Evolutionary conservation across 2,329 filamentous ascomycete species (phyloP).

Genomic region (Chaetomium sp.): DNA sequence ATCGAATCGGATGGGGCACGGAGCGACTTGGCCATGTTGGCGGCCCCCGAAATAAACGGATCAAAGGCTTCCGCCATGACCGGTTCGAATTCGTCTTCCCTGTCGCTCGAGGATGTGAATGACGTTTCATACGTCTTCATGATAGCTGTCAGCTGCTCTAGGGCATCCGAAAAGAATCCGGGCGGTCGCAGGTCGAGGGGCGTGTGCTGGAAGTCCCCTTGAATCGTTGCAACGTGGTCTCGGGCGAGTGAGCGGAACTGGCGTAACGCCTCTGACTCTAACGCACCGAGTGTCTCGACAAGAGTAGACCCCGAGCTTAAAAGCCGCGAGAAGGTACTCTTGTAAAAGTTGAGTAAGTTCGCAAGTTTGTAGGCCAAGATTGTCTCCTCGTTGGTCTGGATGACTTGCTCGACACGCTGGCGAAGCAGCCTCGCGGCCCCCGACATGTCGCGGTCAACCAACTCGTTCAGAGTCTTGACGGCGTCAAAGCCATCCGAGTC

Average conservation of each 20-base stretch:
- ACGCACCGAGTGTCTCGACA: slow-evolving; percentile 57
- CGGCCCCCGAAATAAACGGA: slow-evolving; percentile 73
- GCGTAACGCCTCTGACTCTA: slow-evolving; percentile 70
- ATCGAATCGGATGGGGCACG: slow-evolving; percentile 55
- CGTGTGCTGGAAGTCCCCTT: slow-evolving; percentile 62
- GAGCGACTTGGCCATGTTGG: slow-evolving; percentile 59
- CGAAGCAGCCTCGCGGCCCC: slow-evolving; percentile 79
- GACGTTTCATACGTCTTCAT: slow-evolving; percentile 86
- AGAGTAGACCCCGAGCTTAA: slow-evolving; percentile 64
- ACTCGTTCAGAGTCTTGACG: slow-evolving; percentile 69
- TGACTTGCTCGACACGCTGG: slow-evolving; percentile 83
- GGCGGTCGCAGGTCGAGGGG: slow-evolving; percentile 71
- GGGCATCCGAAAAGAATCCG: slow-evolving; percentile 70
- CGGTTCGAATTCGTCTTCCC: slow-evolving; percentile 64
- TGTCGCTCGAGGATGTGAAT: slow-evolving; percentile 51
- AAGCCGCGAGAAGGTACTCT: slow-evolving; percentile 73
- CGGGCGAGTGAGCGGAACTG: slow-evolving; percentile 78
- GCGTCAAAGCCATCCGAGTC: slow-evolving; percentile 63
- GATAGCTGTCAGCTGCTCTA: slow-evolving; percentile 70
- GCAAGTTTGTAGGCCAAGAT: slow-evolving; percentile 84
- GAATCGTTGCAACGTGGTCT: slow-evolving; percentile 70
- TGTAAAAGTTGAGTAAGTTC: slow-evolving; percentile 86
- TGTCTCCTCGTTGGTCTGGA: slow-evolving; percentile 86
- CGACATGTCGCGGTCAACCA: slow-evolving; percentile 79
- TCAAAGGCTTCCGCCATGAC: slow-evolving; percentile 76